Evolutionary conservation across 2,329 filamentous ascomycete genomes (phyloP), one percentile per base, ranked within the genome.

Genomic region (Arachnomyces sp.): DNA sequence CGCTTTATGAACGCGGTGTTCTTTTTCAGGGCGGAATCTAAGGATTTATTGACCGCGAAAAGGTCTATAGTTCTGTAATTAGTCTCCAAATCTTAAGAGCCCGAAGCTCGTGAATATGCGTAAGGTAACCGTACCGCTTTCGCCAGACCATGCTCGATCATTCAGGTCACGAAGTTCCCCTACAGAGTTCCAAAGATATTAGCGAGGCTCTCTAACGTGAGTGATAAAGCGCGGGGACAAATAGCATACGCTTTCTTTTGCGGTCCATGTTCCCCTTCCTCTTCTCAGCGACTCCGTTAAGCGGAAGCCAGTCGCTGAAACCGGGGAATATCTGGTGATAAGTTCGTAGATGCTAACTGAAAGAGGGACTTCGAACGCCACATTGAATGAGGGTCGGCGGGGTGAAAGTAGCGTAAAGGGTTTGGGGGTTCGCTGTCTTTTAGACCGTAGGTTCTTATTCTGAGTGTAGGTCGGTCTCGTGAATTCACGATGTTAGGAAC

Each of bases 1-100:
- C 90, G 86, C 67, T 94, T 95, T 59, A 96, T 96, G 63, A 96
- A 95, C 50, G 89, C 88, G 3, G 90, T 96, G 56, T 96, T 96
- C 72, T 95, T 96, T 70, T 94, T 95, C 63, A 96, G 74, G 38
- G 89, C 92, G 38, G 90, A 94, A 64, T 96, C 90, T 57, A 96
- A 81, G 20, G 84, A 83, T 57, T 77, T 76, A 62, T 78, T 81
- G 52, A 92, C 80, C 39, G 77, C 66, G 57, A 93, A 87, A 47
- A 93, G 68, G 70, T 85, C 88, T 93, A 50, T 28, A 34, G 38
- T 40, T 34, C 46, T 25, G 9, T 25, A 9, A 25, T 25, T 25
- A 25, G 20, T 9, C 5, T 39, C 20, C 16, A 18, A 30, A 34
- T 17, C 12, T 7, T 28, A 28, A 15, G 13, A 28, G 34, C 36